Evolutionary conservation across 768 basidiomycete species (phyloP), one percentile per base, ranked within the genome.

Genomic region (Leccinum aurantiacum): DNA sequence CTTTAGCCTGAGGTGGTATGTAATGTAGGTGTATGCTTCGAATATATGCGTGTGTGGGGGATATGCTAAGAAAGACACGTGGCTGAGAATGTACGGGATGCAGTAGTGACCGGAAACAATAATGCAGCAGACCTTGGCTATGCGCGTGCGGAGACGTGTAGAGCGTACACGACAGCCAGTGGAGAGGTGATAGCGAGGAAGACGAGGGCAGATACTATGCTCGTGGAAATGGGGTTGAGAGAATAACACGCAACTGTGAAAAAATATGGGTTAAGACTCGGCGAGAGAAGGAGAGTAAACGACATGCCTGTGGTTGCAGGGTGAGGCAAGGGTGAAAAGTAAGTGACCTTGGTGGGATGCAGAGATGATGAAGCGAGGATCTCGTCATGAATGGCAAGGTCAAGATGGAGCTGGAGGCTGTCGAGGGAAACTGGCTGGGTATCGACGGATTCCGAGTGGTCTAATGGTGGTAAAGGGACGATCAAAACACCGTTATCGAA

Each of bases 261-360:
- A 56, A 27, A 8, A 1, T 5, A 14, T 9, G 31, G 22, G 52
- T 70, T 44, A 44, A 63, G 60, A 61, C 10, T 4, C 11, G 8
- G 41, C 5, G 2, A 0, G 49, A 31, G 31, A 52, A 2, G 50
- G 35, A 51, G 8, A 19, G 29, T n/a, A 9, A 10, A n/a, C 9
- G 48, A 66, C 69, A 44, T 68, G 31, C 71, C 69, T 55, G 27
- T 53, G 33, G 56, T 5, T 17, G 60, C 53, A 27, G 62, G 53
- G 33, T 60, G 50, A 15, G 63, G 64, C 5, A 59, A 44, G 6
- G 71, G 61, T 13, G 69, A 62, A 35, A 65, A 69, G 46, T 68
- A 68, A 35, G 66, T 72, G 51, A 67, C 60, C 41, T 72, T 70
- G 31, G 63, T 66, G 24, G 74, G 72, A 53, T 72, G 68, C 8